A percentile compares a stretch with the other conserved stretches of the same genome.
Evolutionary conservation across 768 basidiomycete genomes (phyloP).

Genomic region (Boletus reticuloceps): DNA sequence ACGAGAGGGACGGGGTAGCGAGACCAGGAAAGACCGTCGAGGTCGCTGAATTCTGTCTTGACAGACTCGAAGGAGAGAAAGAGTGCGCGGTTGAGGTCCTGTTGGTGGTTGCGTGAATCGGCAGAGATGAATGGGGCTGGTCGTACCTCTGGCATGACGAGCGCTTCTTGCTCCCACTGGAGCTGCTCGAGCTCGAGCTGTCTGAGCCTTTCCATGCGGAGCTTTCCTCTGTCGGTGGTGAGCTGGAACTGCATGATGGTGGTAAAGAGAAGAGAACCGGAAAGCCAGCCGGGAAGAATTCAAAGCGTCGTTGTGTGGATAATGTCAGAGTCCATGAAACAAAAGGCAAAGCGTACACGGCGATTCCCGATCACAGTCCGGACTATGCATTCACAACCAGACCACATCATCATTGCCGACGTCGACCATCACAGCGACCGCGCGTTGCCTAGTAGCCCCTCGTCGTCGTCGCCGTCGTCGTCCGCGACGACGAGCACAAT

Average conservation of each 20-base stretch:
- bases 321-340: background rate
- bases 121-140: background rate
- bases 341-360: slow-evolving; percentile 1
- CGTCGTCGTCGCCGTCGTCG: slow-evolving; percentile 2
- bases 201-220: slow-evolving; percentile 44
- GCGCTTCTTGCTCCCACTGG: slow-evolving; percentile 52
- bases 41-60: slow-evolving; percentile 60
- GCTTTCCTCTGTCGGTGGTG: slow-evolving; percentile 42
- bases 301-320: too few relatives aligned
- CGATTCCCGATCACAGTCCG: slow-evolving; percentile 10
- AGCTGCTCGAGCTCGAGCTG: slow-evolving; percentile 54
- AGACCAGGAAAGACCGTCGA: slow-evolving; percentile 57
- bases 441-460: background rate
- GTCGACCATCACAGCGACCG: background rate
- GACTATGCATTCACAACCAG: slow-evolving; percentile 2
- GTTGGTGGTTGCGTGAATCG: slow-evolving; percentile 11
- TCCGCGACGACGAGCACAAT: background rate
- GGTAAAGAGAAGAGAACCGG: background rate
- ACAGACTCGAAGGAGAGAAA: slow-evolving; percentile 48
- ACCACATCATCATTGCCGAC: background rate
- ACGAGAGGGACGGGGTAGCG: slow-evolving; percentile 33
- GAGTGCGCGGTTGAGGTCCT: slow-evolving; percentile 34
- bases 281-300: slow-evolving; percentile 2
- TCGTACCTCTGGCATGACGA: slow-evolving; percentile 55
- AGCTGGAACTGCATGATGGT: slow-evolving; percentile 15